phyloP scores from a whole-genome alignment of 2,329 filamentous ascomycete species.

The Cercospora janseana region DNA sequence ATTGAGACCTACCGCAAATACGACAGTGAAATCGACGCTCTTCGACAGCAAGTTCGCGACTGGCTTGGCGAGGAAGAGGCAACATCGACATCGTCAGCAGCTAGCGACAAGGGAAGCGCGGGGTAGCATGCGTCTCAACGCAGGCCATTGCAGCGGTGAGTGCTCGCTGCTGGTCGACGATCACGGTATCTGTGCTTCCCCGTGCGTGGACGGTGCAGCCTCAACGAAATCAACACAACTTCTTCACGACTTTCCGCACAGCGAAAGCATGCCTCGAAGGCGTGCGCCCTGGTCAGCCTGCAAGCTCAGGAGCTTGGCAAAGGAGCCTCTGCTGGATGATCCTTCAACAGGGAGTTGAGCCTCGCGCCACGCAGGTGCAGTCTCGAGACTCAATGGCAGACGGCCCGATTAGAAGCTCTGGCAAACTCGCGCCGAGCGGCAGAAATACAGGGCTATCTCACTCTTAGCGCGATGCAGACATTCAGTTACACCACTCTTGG shows the following conservation, averaged over 20 bases:
- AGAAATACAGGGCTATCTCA: slow-evolving; percentile 1
- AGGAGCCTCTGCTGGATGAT: background rate
- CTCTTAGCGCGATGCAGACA: background rate
- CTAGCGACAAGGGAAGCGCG: slow-evolving; percentile 3
- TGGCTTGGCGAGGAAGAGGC: slow-evolving; percentile 17
- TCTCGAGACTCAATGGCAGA: background rate
- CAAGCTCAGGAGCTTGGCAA: background rate
- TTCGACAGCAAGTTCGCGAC: slow-evolving; percentile 19
- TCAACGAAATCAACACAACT: background rate
- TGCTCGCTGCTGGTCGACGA: background rate
- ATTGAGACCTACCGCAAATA: slow-evolving; percentile 23
- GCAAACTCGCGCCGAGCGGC: slow-evolving; percentile 1
- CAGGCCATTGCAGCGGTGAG: background rate
- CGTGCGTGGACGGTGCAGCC: slow-evolving; percentile 1
- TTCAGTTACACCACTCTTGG: slow-evolving; percentile 5
- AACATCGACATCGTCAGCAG: background rate
- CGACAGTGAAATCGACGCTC: slow-evolving; percentile 20
- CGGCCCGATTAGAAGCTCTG: slow-evolving; percentile 3
- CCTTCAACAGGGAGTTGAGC: background rate
- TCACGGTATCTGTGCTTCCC: background rate
- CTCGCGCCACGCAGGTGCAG: background rate
- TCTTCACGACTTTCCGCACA: background rate
- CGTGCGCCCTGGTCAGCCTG: no score
- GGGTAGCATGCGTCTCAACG: slow-evolving; percentile 1
- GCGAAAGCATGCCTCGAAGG: no score